Conservation (phyloP, 1,284 basidiomycete species). For the Cutaneotrichosporon sp. region DNA sequence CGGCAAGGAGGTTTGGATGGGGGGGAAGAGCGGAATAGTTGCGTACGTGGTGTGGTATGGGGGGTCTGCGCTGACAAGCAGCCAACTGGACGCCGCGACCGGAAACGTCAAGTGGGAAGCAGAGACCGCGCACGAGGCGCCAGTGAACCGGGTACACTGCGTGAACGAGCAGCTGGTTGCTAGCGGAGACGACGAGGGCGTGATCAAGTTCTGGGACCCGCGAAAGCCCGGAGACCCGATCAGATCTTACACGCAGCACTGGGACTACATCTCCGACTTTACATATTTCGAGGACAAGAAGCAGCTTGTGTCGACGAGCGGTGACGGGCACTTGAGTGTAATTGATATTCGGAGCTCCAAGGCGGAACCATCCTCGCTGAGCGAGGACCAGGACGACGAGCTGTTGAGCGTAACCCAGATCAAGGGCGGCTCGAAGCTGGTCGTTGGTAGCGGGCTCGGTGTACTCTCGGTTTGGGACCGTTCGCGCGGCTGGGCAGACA, state of each 20-base stretch:
- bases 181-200: constrained; percentile 89
- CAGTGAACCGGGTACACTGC: constrained; percentile 75
- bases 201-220: constrained; percentile 92
- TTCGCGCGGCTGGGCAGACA: constrained; percentile 75
- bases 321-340: constrained; percentile 84
- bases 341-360: constrained; percentile 80
- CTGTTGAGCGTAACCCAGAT: constrained; percentile 77
- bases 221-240: constrained; percentile 58
- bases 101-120: neutral
- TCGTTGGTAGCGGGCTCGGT: constrained; percentile 85
- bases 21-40: constrained; percentile 75
- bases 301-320: constrained; percentile 81
- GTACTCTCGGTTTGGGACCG: constrained; percentile 88
- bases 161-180: constrained; percentile 65
- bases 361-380: constrained; percentile 65
- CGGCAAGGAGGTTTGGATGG: constrained; percentile 65
- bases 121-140: constrained; percentile 52
- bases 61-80: neutral
- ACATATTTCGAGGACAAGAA: constrained; percentile 77
- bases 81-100: neutral
- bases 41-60: too few species aligned
- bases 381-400: constrained; percentile 95
- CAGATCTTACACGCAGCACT: constrained; percentile 76
- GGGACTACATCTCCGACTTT: constrained; percentile 93
- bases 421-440: constrained; percentile 72